These are phyloP conservation scores for Periconia digitata DNA, from an alignment of 2,329 filamentous ascomycete genomes.

Conservation along the genomic window DNA sequence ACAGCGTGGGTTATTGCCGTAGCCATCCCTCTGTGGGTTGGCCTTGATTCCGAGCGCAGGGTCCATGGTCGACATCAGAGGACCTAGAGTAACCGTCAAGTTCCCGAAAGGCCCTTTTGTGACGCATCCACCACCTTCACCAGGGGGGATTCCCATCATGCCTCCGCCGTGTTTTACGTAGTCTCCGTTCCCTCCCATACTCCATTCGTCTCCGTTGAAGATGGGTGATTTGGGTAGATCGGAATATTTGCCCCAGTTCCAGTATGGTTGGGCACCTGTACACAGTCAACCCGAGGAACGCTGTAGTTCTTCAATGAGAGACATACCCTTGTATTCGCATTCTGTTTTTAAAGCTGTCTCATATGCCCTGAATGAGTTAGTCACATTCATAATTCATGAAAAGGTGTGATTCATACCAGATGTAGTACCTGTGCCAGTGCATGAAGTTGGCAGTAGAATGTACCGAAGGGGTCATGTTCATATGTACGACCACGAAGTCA, in stretches of 20 bases:
- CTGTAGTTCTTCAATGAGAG: too few relatives aligned
- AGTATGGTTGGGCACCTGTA: slow-evolving; percentile 48
- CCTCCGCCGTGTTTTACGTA: slow-evolving; percentile 20
- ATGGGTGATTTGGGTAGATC: slow-evolving; percentile 53
- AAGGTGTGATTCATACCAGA: slow-evolving; percentile 25
- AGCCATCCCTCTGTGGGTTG: slow-evolving; percentile 35
- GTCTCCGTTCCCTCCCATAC: slow-evolving; percentile 52
- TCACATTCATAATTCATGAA: background rate
- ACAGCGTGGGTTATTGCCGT: slow-evolving; percentile 34
- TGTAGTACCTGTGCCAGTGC: slow-evolving; percentile 48
- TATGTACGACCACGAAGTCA: slow-evolving; percentile 35
- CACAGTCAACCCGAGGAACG: too few relatives aligned
- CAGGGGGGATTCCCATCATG: slow-evolving; percentile 46
- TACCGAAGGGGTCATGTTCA: slow-evolving; percentile 34
- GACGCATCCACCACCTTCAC: slow-evolving; percentile 60
- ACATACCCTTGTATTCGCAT: slow-evolving; percentile 43
- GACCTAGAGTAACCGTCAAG: slow-evolving; percentile 49
- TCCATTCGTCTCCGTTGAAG: slow-evolving; percentile 58
- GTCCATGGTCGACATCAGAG: slow-evolving; percentile 43
- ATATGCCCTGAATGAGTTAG: slow-evolving; percentile 28
- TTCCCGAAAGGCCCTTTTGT: slow-evolving; percentile 54
- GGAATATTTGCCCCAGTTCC: slow-evolving; percentile 56
- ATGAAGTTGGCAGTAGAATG: slow-evolving; percentile 36
- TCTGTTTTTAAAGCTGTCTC: slow-evolving; percentile 46
- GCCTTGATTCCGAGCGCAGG: slow-evolving; percentile 28